phyloP scores from a whole-genome alignment of 768 basidiomycete genomes.

The Lentinula raphanica region DNA sequence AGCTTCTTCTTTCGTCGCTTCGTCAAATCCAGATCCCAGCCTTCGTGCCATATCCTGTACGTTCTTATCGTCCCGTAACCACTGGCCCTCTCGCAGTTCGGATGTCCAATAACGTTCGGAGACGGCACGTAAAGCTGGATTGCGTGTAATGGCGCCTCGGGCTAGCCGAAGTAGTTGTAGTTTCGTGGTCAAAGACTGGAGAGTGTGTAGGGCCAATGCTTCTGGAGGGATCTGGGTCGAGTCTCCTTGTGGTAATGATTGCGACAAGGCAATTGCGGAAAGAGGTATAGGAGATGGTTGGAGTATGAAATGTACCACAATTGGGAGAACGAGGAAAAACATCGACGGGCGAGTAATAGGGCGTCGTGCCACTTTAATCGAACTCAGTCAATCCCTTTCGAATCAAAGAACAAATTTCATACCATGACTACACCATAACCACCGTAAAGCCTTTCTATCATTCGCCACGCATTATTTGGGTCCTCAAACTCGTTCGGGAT shows the following conservation, averaged over 20 bases:
- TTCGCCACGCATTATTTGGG: neutral
- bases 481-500: constrained; percentile 41
- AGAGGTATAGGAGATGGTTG: constrained; percentile 28
- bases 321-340: constrained; percentile 55
- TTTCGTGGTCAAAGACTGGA: constrained; percentile 36
- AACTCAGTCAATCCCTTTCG: neutral
- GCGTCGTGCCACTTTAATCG: constrained; percentile 59
- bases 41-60: constrained; percentile 23
- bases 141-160: constrained; percentile 52
- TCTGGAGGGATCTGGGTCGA: constrained; percentile 22
- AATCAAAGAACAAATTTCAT: constrained; percentile 8
- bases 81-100: constrained; percentile 47
- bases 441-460: constrained; percentile 1
- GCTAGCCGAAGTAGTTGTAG: constrained; percentile 53
- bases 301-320: constrained; percentile 40
- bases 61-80: constrained; percentile 40
- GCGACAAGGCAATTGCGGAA: constrained; percentile 13
- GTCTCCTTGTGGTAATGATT: constrained; percentile 13
- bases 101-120: constrained; percentile 52
- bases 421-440: constrained; percentile 28
- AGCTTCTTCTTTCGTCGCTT: neutral
- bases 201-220: constrained; percentile 27
- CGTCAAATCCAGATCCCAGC: neutral
- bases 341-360: constrained; percentile 48
- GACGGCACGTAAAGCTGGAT: constrained; percentile 41